A percentile compares a stretch with the other conserved stretches of the same genome.
Conservation (phyloP, 768 basidiomycete species). For the Calvatia gigantea region DNA sequence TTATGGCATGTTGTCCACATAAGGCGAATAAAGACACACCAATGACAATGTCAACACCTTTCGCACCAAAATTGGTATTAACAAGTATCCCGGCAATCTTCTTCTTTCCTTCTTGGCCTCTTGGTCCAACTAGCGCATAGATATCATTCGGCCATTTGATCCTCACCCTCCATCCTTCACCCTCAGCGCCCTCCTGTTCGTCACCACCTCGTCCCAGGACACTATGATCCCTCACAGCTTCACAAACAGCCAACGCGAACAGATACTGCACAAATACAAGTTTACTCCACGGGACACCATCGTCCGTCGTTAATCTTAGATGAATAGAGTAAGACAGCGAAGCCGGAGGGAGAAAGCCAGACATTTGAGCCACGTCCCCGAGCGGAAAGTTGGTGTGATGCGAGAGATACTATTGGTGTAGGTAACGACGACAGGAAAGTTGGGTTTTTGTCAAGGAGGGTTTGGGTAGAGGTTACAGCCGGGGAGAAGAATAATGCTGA, state of each 20-base stretch:
- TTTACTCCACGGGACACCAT: slow-evolving; percentile 27
- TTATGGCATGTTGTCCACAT: not conserved
- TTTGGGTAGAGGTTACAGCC: slow-evolving; percentile 91
- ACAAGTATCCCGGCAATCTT: slow-evolving; percentile 94
- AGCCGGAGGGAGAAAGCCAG: slow-evolving; percentile 92
- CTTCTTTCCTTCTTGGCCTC: slow-evolving; percentile 43
- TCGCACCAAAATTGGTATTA: slow-evolving; percentile 77
- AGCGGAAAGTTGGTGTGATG: slow-evolving; percentile 83
- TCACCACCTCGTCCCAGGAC: slow-evolving; percentile 46
- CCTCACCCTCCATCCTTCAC: slow-evolving; percentile 39
- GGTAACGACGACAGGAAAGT: slow-evolving; percentile 65
- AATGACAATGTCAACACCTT: slow-evolving; percentile 71
- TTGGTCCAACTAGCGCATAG: slow-evolving; percentile 59
- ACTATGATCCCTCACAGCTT: slow-evolving; percentile 65
- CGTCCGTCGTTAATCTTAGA: slow-evolving; percentile 49
- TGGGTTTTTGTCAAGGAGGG: slow-evolving; percentile 88
- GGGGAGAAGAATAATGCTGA: slow-evolving; percentile 85
- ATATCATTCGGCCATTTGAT: slow-evolving; percentile 99
- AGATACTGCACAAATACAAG: slow-evolving; percentile 95
- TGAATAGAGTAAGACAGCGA: slow-evolving; percentile 82
- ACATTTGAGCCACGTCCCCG: slow-evolving; percentile 85
- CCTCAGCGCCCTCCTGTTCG: slow-evolving; percentile 30
- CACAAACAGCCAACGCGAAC: slow-evolving; percentile 83
- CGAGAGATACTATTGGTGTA: slow-evolving; percentile 76
- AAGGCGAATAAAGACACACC: slow-evolving; percentile 43